Base-by-base conservation (phyloP, 169 alveolate genomes). In the Theileria annulata region DNA sequence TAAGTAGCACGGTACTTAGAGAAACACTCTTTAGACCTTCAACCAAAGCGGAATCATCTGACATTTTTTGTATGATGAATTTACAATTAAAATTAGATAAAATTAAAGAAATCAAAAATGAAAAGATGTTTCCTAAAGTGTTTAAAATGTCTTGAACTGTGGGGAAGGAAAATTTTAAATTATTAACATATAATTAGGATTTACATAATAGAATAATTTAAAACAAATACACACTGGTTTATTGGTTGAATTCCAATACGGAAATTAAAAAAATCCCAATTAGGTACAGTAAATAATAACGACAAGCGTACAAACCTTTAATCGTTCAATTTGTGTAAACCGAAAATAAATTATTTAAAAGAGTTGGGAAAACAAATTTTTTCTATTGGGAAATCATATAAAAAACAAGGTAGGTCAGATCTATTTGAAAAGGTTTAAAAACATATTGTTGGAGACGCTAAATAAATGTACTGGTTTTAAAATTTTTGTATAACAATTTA, bases 1-100 rank as follows among this genome's bases (percentile, higher is more conserved):
- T 23, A 49, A 1, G 23, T 68, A 25, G 30, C 33, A n/a, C 12
- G 37, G 51, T 31, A 84, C 90, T 81, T 58, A 84, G 69, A 19
- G 90, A 84, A 66, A 78, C 88, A 62, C 78, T 84, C 49, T 84
- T 77, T 58, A 84, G 71, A 42, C 78, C 86, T n/a, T 77, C 85
- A 74, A 77, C 67, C 79, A 84, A 66, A 82, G 23, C 54, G 13
- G 86, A 48, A n/a, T 84, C 87, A 30, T 84, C 90, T 42, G 87
- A 15, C 90, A 84, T 84, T 42, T 84, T 30, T 54, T 6, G 19
- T n/a, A 37, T 31, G 37, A 25, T 42, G 12, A 54, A 69, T 19
- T 48, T 69, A 69, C 31, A 69, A 28, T 31, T 49, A n/a, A 62
- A 28, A 28, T 62, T 21, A n/a, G 19, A 49, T 68, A 28, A 35